These are phyloP conservation scores for Colletotrichum agaves DNA, from an alignment of 2,329 filamentous ascomycete species.

Conservation along the genomic window DNA sequence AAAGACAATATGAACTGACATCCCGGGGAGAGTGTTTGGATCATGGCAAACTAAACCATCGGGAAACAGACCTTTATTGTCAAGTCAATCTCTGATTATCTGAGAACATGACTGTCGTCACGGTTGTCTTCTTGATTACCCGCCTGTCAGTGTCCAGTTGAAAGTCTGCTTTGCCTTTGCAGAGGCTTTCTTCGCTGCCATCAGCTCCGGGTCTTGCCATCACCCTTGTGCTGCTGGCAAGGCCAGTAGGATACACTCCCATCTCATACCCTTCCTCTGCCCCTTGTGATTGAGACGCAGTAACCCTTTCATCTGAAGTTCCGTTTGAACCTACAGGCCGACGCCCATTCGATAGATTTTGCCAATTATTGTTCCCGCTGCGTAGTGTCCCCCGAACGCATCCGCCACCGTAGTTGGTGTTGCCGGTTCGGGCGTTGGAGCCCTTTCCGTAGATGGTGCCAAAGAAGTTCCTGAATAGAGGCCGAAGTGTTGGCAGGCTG, in stretches of 20 bases:
- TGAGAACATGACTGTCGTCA: slow-evolving; percentile 41
- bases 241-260: slow-evolving; percentile 20
- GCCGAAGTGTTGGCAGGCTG: slow-evolving; percentile 49
- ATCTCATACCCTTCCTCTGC: slow-evolving; percentile 42
- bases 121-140: slow-evolving; percentile 45
- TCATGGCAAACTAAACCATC: too few relatives aligned
- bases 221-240: slow-evolving; percentile 37
- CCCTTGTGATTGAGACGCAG: background rate
- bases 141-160: background rate
- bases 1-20: too few relatives aligned
- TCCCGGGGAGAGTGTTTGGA: background rate
- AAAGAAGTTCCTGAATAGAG: slow-evolving; percentile 47
- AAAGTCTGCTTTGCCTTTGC: slow-evolving; percentile 24
- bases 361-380: slow-evolving; percentile 42
- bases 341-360: slow-evolving; percentile 40
- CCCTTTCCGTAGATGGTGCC: slow-evolving; percentile 45
- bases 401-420: slow-evolving; percentile 42
- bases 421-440: slow-evolving; percentile 43
- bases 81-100: background rate
- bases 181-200: slow-evolving; percentile 42
- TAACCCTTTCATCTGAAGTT: too few relatives aligned
- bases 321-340: slow-evolving; percentile 23
- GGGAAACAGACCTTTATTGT: too few relatives aligned
- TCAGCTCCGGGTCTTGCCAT: slow-evolving; percentile 39
- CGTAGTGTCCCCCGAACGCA: slow-evolving; percentile 21